Base-by-base conservation (phyloP, 2,329 filamentous ascomycete species). In the Verticillium klebahnii region DNA sequence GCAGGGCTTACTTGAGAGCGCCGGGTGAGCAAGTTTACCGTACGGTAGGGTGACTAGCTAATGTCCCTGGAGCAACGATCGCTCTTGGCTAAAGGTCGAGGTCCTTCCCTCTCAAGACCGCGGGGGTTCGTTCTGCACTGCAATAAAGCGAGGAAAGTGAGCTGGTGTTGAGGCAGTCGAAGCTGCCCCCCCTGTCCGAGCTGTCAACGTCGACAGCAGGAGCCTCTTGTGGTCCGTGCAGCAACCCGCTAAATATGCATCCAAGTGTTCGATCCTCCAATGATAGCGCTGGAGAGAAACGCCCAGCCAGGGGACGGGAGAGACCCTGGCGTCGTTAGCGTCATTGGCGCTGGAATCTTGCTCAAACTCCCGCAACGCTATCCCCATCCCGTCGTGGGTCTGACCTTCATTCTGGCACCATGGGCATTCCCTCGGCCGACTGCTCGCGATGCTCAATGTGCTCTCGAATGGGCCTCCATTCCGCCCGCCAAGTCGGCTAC, bases 281-380 rank as follows among this genome's bases (percentile, higher is more conserved):
- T 52, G 45, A n/a, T 11, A 25, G 12, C 9, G 19, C 45, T 52
- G n/a, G 9, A 52, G 19, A 11, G n/a, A 23, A 52, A 52, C 45
- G 45, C 0, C 45, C 45, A 8, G 19, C 17, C 57, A 61, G 9
- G 62, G 60, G 40, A 56, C 32, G 57, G 60, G 19, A 60, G 62
- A 60, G 60, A 45, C 39, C 54, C 17, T 59, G 60, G 62, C 59
- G 54, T 52, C 59, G 64, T 60, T 63, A 64, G 63, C 59, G 63
- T 52, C 45, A 11, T 52, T 52, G 45, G 45, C 59, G 62, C 62
- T 64, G 62, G 63, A 63, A 65, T 65, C 64, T 65, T 65, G 64
- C 64, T 65, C 64, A 65, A 65, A 64, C 64, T 63, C 64, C 57
- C 64, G 63, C 64, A 59, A n/a, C 57, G 58, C 58, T 59, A 54